Evolutionary conservation across 2,329 filamentous ascomycete species (phyloP), one percentile per base, ranked within the genome.

Genomic region (Scedosporium minutisporum): DNA sequence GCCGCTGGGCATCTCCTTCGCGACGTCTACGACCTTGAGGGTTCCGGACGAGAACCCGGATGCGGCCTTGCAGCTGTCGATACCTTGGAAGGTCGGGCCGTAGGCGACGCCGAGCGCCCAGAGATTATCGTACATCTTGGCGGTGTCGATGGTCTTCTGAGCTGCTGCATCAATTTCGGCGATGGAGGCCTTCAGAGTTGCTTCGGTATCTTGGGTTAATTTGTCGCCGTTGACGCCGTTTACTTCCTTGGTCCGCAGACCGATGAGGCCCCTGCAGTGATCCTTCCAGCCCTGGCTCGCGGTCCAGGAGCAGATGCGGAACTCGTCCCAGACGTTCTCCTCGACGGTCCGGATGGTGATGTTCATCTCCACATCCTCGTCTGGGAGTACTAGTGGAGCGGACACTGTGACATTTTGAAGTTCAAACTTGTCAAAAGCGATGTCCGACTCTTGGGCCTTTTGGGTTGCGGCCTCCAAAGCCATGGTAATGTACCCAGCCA

Each of bases 191-290:
- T 70, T 66, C 6, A 77, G 66, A 25, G 27, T 61, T 7, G 25
- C n/a, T 25, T 61, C 59, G 4, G 71, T 69, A 4, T 70, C 68
- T 10, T 69, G 65, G 46, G 53, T 67, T 58, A 70, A 71, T 63
- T 69, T 70, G n/a, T 66, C 66, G 33, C 74, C 72, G 58, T 79
- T 75, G 1, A 81, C 74, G 5, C 75, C 74, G 64, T 80, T 78
- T 1, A 68, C 64, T 12, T 77, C 72, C 6, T 67, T 66, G 7
- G 69, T 65, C 57, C 71, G 70, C 3, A 80, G 74, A 5, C 75
- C 71, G 9, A 85, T 74, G 2, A 82, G 72, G n/a, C 82, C 82
- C 59, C 78, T 75, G 68, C 83, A 86, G 67, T 87, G 80, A 67
- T 86, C 81, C 0, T 78, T 78, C 84, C 84, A 87, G 10, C 80